Evolutionary conservation across 106 monocot species (phyloP), one percentile per base, ranked within the genome.

Genomic region (Phalaenopsis aphrodite): DNA sequence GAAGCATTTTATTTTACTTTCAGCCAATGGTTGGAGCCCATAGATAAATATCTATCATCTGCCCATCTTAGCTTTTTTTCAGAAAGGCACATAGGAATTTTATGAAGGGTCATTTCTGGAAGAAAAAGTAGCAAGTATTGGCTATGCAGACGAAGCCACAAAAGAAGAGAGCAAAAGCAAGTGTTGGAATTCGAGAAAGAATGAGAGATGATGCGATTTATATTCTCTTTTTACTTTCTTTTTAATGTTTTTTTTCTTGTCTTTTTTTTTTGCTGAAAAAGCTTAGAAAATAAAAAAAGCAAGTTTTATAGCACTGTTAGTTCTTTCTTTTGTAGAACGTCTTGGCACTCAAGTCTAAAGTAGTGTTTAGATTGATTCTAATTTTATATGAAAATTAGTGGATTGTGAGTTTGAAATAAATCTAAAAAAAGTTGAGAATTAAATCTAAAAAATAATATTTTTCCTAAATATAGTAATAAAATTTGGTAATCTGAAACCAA

Each of bases 131-230:
- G 18, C 5, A 61, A 9, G n/a, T 21, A 61, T 61, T 21, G n/a
- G 19, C 61, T 61, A 61, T 61, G 5, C 19, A 21, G 61, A 19
- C 18, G 42, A 4, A 42, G 43, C 74, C 41, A 39, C 1, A 39
- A 74, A 74, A n/a, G 43, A 45, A 42, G 73, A 74, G 41, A 74
- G 18, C 74, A 74, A 74, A 74, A 74, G 43, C 43, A 19, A 21
- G 41, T 74, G n/a, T 74, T 18, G 74, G 74, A 43, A 74, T 74
- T 74, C 19, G 74, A 74, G 74, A 74, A 74, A 74, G 74, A 45
- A 74, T 74, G 74, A 74, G 74, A 11, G 42, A 74, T 74, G 74
- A 74, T 74, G 72, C 14, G 74, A 69, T 37, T 74, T n/a, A 74
- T 45, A 19, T 10, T 7, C n/a, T 43, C 74, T 45, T 42, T 73